phyloP scores from a whole-genome alignment of 2,329 filamentous ascomycete species.

The Colletotrichum tofieldiae region DNA sequence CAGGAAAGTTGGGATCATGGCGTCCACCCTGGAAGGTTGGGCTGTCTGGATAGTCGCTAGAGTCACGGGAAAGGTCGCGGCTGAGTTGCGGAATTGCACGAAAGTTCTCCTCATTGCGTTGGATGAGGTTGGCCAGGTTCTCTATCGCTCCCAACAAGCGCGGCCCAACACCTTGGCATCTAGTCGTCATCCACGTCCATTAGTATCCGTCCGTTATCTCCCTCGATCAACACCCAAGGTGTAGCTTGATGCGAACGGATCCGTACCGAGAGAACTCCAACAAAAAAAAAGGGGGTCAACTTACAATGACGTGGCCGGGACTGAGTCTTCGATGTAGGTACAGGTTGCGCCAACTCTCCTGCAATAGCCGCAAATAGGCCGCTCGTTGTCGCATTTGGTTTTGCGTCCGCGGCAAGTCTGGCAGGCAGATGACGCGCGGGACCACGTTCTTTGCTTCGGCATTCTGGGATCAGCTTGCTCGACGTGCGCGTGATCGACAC shows the following conservation, averaged over 20 bases:
- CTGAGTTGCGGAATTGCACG: slow-evolving; percentile 39
- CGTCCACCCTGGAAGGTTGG: slow-evolving; percentile 22
- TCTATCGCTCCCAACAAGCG: slow-evolving; percentile 38
- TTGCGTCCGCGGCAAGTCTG: slow-evolving; percentile 55
- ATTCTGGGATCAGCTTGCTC: slow-evolving; percentile 35
- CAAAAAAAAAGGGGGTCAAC: background rate
- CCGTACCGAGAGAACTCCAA: background rate
- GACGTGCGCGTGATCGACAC: slow-evolving; percentile 24
- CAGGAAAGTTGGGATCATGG: slow-evolving; percentile 7
- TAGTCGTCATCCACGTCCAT: slow-evolving; percentile 6
- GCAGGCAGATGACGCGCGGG: slow-evolving; percentile 49
- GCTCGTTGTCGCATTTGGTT: slow-evolving; percentile 57
- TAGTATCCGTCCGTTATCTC: slow-evolving; percentile 23
- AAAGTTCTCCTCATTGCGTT: slow-evolving; percentile 41
- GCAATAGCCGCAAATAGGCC: slow-evolving; percentile 56
- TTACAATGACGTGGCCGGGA: slow-evolving; percentile 38
- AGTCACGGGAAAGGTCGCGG: slow-evolving; percentile 38
- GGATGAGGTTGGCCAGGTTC: slow-evolving; percentile 39
- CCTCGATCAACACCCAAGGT: background rate
- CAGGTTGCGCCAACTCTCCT: slow-evolving; percentile 52
- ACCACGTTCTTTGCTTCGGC: slow-evolving; percentile 38
- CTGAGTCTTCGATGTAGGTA: slow-evolving; percentile 47
- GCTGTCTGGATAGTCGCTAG: slow-evolving; percentile 38
- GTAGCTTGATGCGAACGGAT: background rate
- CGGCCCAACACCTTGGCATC: slow-evolving; percentile 39